Percentiles rank a stretch among this genome's conserved stretches.
Evolutionary conservation across 2,329 filamentous ascomycete species (phyloP).

Genomic region (Cordyceps fumosorosea): DNA sequence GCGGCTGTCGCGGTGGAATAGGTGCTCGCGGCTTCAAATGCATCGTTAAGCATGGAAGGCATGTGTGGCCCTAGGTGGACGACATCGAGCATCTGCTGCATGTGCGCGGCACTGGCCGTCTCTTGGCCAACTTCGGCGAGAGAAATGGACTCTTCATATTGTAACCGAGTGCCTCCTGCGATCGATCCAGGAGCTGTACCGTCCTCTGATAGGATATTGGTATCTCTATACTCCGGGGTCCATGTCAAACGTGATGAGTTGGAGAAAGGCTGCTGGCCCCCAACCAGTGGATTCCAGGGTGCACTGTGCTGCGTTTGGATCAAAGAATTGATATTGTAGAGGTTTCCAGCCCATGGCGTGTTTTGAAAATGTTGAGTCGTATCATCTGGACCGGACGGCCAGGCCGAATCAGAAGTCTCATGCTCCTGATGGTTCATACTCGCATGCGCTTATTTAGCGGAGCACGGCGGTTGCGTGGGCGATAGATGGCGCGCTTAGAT

Average conservation of each 20-base stretch:
- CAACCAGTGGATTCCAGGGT: neutral
- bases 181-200: neutral
- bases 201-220: neutral
- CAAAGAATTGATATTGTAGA: neutral
- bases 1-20: neutral
- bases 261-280: neutral
- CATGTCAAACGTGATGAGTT: neutral
- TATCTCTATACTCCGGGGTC: neutral
- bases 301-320: neutral
- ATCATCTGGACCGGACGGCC: neutral
- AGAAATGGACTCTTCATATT: neutral
- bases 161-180: neutral
- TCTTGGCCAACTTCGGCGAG: neutral
- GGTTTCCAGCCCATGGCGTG: neutral
- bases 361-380: neutral
- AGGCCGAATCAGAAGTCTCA: neutral
- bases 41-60: neutral
- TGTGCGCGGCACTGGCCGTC: neutral
- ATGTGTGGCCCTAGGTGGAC: neutral
- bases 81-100: constrained; percentile 2
- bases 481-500: neutral
- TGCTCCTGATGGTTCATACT: neutral
- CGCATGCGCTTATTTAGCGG: neutral
- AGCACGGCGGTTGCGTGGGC: neutral
- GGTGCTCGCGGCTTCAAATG: neutral